Conservation (phyloP, 2,329 filamentous ascomycete species). For the Corniculantispora saksenae region DNA sequence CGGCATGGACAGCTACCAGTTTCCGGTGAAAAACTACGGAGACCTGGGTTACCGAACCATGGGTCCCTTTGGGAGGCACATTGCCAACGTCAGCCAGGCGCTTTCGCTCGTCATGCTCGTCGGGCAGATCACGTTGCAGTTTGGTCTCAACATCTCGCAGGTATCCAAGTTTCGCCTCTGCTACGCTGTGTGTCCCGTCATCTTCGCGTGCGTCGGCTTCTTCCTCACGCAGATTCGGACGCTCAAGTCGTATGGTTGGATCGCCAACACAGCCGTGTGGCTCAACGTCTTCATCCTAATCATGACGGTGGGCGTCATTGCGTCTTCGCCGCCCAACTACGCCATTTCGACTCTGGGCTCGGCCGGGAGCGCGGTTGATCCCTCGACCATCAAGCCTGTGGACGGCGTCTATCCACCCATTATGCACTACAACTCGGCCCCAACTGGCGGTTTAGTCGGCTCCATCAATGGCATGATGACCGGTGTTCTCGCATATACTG, state of each 20-base stretch:
- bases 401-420: slow-evolving; percentile 41
- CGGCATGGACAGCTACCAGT: slow-evolving; percentile 48
- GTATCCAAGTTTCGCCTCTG: slow-evolving; percentile 51
- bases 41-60: slow-evolving; percentile 51
- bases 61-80: slow-evolving; percentile 45
- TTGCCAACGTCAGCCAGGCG: slow-evolving; percentile 50
- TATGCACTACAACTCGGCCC: slow-evolving; percentile 39
- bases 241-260: slow-evolving; percentile 53
- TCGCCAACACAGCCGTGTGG: slow-evolving; percentile 58
- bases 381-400: slow-evolving; percentile 29
- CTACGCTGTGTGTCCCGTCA: slow-evolving; percentile 52
- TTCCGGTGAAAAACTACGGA: slow-evolving; percentile 47
- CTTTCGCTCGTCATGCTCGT: slow-evolving; percentile 53
- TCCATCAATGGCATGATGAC: slow-evolving; percentile 27
- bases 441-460: slow-evolving; percentile 38
- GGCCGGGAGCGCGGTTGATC: slow-evolving; percentile 31
- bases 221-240: slow-evolving; percentile 57
- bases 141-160: slow-evolving; percentile 56
- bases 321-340: slow-evolving; percentile 52
- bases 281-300: slow-evolving; percentile 56
- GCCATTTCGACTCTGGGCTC: slow-evolving; percentile 30
- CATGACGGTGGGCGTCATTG: slow-evolving; percentile 55
- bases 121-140: slow-evolving; percentile 52
- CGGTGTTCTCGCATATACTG: slow-evolving; percentile 59
- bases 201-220: slow-evolving; percentile 53